Base-by-base conservation (phyloP, 2,329 filamentous ascomycete genomes). In the Fusarium longipes region DNA sequence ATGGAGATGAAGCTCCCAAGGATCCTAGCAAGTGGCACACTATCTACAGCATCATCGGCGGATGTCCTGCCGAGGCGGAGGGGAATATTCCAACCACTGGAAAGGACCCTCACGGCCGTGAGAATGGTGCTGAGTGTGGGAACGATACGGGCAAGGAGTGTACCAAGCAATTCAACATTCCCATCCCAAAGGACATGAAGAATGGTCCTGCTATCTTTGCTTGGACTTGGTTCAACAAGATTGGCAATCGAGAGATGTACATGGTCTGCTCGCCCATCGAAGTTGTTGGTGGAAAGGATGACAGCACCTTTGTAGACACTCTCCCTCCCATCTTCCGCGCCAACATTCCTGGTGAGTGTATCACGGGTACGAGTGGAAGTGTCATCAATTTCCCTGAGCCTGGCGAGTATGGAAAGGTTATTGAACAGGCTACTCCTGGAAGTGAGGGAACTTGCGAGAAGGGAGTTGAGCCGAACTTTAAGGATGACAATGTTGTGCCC, bases 171-270 rank as follows among this genome's bases (percentile, higher is more conserved):
- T 74, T 72, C 47, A 42, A 56, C 32, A 71, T 74, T 18, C 70
- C 72, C 2, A 71, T 74, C 7, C 72, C 72, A 2, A 72, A 74
- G 57, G 52, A 73, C 3, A 72, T 74, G 67, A 65, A 73, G 60
- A 74, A 74, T 65, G 82, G 78, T 76, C 84, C 88, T 20, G 90
- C 88, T 40, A 76, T 94, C 18, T 86, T 95, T 47, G 87, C 88
- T 18, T 95, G 92, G 92, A 89, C 88, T 17, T 92, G 90, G 90
- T 90, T 92, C 80, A 93, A 93, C 82, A 82, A 88, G 68, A 78
- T 91, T 33, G 91, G 92, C 17, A 93, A 93, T 78, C 85, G 92
- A 29, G 92, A 95, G 77, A 92, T 91, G 86, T 96, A 96, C 84
- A 93, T 93, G 90, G 92, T 92, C 78, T 96, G 92, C 74, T 91